A percentile compares a stretch with the other conserved stretches of the same genome.
Evolutionary conservation across 2,329 filamentous ascomycete genomes (phyloP).

Genomic region (Cladosporium austrohemisphaericum): DNA sequence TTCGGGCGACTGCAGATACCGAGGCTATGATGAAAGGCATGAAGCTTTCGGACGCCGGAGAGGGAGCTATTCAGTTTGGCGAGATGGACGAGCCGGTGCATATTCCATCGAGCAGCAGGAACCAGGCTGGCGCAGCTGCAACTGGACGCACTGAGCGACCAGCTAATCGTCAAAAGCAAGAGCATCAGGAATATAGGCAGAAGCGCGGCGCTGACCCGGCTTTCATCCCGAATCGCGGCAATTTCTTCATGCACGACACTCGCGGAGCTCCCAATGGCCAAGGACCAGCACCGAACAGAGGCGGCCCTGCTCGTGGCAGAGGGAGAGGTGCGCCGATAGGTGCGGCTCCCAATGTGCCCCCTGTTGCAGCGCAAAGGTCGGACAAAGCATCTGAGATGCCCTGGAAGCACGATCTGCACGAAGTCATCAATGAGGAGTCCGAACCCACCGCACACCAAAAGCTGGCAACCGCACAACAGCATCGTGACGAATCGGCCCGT

Average conservation of each 20-base stretch:
- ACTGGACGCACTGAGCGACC: constrained; percentile 49
- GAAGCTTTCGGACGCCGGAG: constrained; percentile 34
- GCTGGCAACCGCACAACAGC: constrained; percentile 16
- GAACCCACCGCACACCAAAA: constrained; percentile 14
- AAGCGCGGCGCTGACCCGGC: constrained; percentile 84
- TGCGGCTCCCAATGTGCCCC: constrained; percentile 53
- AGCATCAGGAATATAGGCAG: constrained; percentile 87
- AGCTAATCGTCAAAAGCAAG: constrained; percentile 70
- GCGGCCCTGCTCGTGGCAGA: constrained; percentile 48
- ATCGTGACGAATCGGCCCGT: constrained; percentile 26
- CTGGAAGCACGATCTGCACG: constrained; percentile 94
- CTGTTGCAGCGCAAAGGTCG: constrained; percentile 43
- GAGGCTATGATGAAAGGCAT: constrained; percentile 55
- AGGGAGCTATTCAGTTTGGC: constrained; percentile 9
- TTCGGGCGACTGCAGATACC: constrained; percentile 52
- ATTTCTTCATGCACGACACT: constrained; percentile 96
- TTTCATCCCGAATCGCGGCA: constrained; percentile 89
- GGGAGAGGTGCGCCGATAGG: constrained; percentile 59
- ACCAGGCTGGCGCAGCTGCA: constrained; percentile 2
- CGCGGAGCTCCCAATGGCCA: constrained; percentile 43
- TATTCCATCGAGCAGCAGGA: constrained; percentile 4
- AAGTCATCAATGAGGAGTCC: constrained; percentile 49
- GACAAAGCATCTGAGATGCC: constrained; percentile 57
- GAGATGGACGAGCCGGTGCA: constrained; percentile 14
- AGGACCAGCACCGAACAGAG: constrained; percentile 21